These are phyloP conservation scores for Aspergillus tanneri DNA, from an alignment of 2,329 filamentous ascomycete species.

Conservation along the genomic window DNA sequence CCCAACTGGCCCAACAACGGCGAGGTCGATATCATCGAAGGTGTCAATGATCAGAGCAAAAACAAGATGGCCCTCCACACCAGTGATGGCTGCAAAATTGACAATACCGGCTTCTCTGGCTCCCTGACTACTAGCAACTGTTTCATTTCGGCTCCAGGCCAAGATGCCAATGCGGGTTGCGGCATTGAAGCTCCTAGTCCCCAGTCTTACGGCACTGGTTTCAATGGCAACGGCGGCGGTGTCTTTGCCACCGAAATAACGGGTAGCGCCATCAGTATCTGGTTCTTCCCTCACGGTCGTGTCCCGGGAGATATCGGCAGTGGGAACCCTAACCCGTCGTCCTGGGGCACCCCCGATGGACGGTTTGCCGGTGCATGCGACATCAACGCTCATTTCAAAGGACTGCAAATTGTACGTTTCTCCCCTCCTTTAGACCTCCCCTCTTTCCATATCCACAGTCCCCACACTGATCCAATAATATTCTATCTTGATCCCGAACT, in stretches of 20 bases:
- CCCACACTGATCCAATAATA: not conserved
- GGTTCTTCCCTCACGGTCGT: slow-evolving; percentile 71
- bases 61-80: slow-evolving; percentile 71
- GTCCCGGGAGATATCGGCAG: slow-evolving; percentile 64
- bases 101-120: slow-evolving; percentile 49
- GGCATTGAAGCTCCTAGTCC: slow-evolving; percentile 52
- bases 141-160: slow-evolving; percentile 48
- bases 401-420: slow-evolving; percentile 64
- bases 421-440: not conserved
- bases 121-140: slow-evolving; percentile 57
- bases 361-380: slow-evolving; percentile 70
- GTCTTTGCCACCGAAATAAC: slow-evolving; percentile 79
- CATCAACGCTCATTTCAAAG: slow-evolving; percentile 66
- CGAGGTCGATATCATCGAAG: slow-evolving; percentile 80
- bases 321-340: slow-evolving; percentile 61
- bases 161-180: slow-evolving; percentile 59
- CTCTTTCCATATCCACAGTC: too few species aligned
- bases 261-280: slow-evolving; percentile 67
- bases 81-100: slow-evolving; percentile 57
- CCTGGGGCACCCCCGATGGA: slow-evolving; percentile 69
- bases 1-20: slow-evolving; percentile 67
- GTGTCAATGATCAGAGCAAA: slow-evolving; percentile 62
- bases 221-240: slow-evolving; percentile 69
- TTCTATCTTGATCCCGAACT: too few species aligned
- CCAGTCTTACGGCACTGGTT: slow-evolving; percentile 62